These are phyloP conservation scores for Barnettozyma californica DNA, from an alignment of 805 yeast species.

Conservation along the genomic window DNA sequence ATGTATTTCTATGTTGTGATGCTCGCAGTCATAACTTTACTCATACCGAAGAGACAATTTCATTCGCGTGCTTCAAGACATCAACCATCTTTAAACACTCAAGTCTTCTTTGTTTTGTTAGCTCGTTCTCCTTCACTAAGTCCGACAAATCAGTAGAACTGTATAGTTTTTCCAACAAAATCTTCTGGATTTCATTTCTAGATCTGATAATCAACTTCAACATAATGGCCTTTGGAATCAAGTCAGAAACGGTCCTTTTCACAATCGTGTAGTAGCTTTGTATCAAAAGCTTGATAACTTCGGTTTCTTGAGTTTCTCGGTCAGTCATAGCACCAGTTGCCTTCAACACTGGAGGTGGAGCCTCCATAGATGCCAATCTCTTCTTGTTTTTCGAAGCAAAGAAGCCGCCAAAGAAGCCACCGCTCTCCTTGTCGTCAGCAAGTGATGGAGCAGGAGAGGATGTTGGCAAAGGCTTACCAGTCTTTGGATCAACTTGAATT, in stretches of 20 bases:
- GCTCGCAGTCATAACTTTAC: background rate
- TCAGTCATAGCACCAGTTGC: conserved; percentile 91
- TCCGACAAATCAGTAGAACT: conserved; percentile 67
- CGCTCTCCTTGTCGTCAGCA: conserved; percentile 38
- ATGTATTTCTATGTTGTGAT: background rate
- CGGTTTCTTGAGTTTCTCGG: conserved; percentile 94
- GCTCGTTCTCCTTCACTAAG: conserved; percentile 85
- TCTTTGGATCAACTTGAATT: conserved; percentile 78
- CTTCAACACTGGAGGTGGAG: conserved; percentile 92
- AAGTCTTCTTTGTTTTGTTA: conserved; percentile 88
- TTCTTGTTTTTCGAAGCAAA: conserved; percentile 89
- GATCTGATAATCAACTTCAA: conserved; percentile 81
- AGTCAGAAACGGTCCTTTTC: conserved; percentile 86
- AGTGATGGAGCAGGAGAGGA: conserved; percentile 28
- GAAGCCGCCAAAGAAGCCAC: conserved; percentile 94
- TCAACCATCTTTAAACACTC: conserved; percentile 96
- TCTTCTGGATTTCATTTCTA: conserved; percentile 86
- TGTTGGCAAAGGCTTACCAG: conserved; percentile 69
- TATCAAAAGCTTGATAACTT: conserved; percentile 88
- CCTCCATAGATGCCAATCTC: conserved; percentile 91
- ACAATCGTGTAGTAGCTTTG: conserved; percentile 89
- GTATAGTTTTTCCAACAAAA: conserved; percentile 80
- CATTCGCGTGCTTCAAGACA: conserved; percentile 82
- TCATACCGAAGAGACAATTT: conserved; percentile 58
- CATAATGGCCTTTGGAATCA: conserved; percentile 95